Base-by-base conservation (phyloP, 2,329 filamentous ascomycete species). In the Epichloe bromicola region DNA sequence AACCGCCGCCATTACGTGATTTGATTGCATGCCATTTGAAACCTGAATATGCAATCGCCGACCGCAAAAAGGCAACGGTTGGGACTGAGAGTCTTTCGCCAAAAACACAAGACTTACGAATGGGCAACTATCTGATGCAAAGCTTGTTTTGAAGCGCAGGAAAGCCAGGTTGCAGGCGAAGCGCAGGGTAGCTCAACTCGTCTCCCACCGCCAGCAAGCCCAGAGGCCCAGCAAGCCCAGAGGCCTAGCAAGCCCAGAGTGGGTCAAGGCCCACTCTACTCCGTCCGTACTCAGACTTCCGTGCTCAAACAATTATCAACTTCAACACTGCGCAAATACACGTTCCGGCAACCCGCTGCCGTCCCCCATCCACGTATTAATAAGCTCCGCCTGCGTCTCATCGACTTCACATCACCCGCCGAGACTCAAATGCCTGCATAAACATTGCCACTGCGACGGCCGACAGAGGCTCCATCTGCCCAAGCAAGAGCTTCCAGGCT, bases 401-500 rank as follows among this genome's bases (percentile, higher is more conserved):
- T 10, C 37, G 37, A 36, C 36, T 8, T 19, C 11, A 17, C 6
- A 5, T 14, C n/a, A 2, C 12, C 39, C 19, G 38, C 4, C 38
- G 3, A 23, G 11, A n/a, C 36, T 26, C 37, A 48, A 38, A 54
- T 54, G 51, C 26, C 38, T 48, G 51, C 46, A 33, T 53, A 45
- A 51, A 41, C 14, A 10, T 23, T 37, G 26, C 33, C 41, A 26
- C 41, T 39, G 46, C 46, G n/a, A 49, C 49, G 54, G 52, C 56
- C 56, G 55, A 55, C 34, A 39, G 40, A 41, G 49, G 33, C 41
- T 43, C 41, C 26, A 40, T 26, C 23, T 15, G 41, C 40, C 46
- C 20, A 45, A 40, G 41, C 40, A 37, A 33, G n/a, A 50, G 59
- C 59, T 58, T 57, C 57, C 59, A 66, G 65, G 65, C 67, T 55